Percentiles rank a stretch among this genome's conserved stretches.
Evolutionary conservation across 2,329 filamentous ascomycete genomes (phyloP).

Genomic region (Fusarium sp.): DNA sequence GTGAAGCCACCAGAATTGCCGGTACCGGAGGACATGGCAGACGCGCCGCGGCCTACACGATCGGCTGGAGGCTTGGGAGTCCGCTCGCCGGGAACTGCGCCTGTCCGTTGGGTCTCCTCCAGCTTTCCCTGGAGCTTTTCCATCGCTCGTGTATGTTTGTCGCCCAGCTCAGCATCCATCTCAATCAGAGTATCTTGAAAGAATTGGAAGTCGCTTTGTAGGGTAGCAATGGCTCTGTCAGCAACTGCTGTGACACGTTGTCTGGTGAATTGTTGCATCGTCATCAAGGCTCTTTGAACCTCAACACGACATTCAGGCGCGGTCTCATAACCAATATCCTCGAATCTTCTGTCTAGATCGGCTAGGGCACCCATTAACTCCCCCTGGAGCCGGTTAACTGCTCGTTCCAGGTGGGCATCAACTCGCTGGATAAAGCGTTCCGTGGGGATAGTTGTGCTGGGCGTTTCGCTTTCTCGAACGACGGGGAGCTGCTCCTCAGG

Average conservation of each 20-base stretch:
- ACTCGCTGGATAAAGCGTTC: neutral
- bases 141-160: too few species aligned
- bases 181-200: neutral
- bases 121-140: neutral
- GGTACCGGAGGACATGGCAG: neutral
- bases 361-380: neutral
- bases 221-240: neutral
- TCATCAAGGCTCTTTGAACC: neutral
- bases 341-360: neutral
- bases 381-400: neutral
- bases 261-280: neutral
- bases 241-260: conserved; percentile 5
- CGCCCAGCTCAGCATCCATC: neutral
- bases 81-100: neutral
- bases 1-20: neutral
- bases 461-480: neutral
- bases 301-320: neutral
- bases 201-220: neutral
- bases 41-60: neutral
- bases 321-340: neutral
- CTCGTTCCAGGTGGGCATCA: neutral
- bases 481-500: neutral
- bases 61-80: neutral
- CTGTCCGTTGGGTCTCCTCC: neutral
- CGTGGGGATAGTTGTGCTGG: neutral